Base-by-base conservation (phyloP, 2,329 filamentous ascomycete species). In the Neonectria neomacrospora region DNA sequence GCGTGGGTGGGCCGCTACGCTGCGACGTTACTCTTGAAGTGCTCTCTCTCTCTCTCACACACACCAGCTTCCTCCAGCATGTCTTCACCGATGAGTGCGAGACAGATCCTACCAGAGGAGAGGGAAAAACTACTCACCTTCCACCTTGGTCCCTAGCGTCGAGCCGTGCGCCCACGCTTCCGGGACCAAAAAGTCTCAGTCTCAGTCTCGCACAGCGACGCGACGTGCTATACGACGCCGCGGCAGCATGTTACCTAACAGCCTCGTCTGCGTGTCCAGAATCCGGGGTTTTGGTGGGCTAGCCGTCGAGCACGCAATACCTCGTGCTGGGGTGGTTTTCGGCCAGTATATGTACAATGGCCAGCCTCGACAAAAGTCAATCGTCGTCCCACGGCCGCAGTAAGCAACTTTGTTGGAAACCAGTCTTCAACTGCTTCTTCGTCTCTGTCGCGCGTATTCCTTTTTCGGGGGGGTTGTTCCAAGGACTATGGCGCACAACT, bases 271-370 rank as follows among this genome's bases (percentile, higher is more conserved):
- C 34, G 54, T 48, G 50, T 50, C 54, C 50, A 50, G 54, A 63
- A 51, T 58, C 60, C 54, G 62, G 58, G 51, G 51, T 56, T 60
- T 37, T 42, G 50, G 70, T 72, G 67, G 60, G 54, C 68, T 65
- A 59, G 66, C 64, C 63, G 64, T 56, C 68, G 70, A 72, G 70
- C 70, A 72, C 70, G 70, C 70, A 72, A 72, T 72, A 61, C 61
- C 70, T 67, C 65, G 70, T 71, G 70, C 67, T 34, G 63, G 48
- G 41, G 41, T 12, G 53, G 48, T 22, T 51, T 53, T 61, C 5
- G 39, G 55, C 23, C 11, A 23, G 26, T 56, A 41, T 20, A 41
- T 41, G 37, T 41, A 41, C 8, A 34, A 61, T n/a, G 58, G 23
- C 18, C 16, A 18, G 32, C 16, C 12, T 30, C n/a, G 34, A 8